Base-by-base conservation (phyloP, 192 early-diverging fungal species). In the Podochytrium sp. region DNA sequence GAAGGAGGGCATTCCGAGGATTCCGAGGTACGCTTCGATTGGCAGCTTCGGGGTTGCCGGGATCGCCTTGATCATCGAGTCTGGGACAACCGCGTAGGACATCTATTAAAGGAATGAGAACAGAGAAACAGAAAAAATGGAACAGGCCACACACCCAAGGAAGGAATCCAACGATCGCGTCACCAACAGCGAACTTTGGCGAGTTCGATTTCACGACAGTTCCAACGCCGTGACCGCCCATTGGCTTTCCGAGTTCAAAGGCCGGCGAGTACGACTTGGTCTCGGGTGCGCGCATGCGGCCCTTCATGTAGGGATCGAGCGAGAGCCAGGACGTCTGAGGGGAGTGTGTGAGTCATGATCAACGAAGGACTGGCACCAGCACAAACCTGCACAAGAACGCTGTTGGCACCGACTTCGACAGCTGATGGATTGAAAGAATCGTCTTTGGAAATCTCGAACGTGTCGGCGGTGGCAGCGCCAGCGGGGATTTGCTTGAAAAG, bases 1-100 rank as follows among this genome's bases (percentile, higher is more conserved):
- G 49, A 90, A 84, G 38, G 90, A 89, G 35, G 94, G 89, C 91
- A 95, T 95, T 30, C 94, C 92, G 2, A 93, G 79, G 30, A 90
- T 82, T 52, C 92, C 89, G 39, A 91, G 47, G 59, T 85, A 89
- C 77, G 85, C 79, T 1, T 80, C 74, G 6, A 90, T 65, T n/a
- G 89, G 87, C 2, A 92, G 59, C 23, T 76, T 79, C 4, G 79
- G 41, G 33, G 67, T 76, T 6, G 60, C 79, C 16, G 79, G 63
- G 7, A 84, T 30, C 25, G 74, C 73, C 40, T 65, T 69, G 27
- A 78, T 62, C 34, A 41, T 50, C 27, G 51, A 47, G 1, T 78
- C 79, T 2, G 61, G 62, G 2, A 82, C 56, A n/a, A 90, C 70
- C 47, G 84, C 83, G 68, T 84, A 88, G 43, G 10, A 14, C n/a